These are phyloP conservation scores for Irpex sp. DNA, from an alignment of 1,284 basidiomycete genomes.

Conservation along the genomic window DNA sequence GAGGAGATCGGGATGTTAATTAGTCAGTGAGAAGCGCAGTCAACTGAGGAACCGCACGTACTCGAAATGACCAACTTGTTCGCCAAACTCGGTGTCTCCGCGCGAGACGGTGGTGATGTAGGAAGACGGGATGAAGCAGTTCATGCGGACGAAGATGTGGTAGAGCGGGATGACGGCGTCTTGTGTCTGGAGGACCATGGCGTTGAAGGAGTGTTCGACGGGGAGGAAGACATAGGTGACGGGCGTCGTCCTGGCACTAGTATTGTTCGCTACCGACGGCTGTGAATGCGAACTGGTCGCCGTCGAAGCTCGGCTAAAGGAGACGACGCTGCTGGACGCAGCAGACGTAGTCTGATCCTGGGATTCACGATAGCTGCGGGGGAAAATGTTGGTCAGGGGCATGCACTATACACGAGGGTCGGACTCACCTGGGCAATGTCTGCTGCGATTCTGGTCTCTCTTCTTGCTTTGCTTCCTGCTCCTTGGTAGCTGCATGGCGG, in stretches of 20 bases:
- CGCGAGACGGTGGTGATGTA: constrained; percentile 35
- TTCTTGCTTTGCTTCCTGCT: not conserved
- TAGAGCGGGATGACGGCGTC: constrained; percentile 30
- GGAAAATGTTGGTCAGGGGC: constrained; percentile 34
- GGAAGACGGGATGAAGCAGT: constrained; percentile 37
- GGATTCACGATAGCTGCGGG: constrained; percentile 15
- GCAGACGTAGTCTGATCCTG: not conserved
- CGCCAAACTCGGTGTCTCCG: constrained; percentile 28
- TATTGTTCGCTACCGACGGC: no score
- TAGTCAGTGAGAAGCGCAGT: no score
- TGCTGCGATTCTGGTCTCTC: not conserved
- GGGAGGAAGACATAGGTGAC: constrained; percentile 29
- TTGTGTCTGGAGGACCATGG: constrained; percentile 25
- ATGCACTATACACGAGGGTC: constrained; percentile 15
- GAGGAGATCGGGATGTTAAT: no score
- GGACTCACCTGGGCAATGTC: constrained; percentile 9
- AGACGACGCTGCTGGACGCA: not conserved
- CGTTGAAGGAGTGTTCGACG: constrained; percentile 25
- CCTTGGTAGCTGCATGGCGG: not conserved
- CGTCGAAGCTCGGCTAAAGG: not conserved
- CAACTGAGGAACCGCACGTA: constrained; percentile 17
- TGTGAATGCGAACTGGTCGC: no score
- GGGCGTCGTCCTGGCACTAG: constrained; percentile 1
- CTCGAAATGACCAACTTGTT: constrained; percentile 38
- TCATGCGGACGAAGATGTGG: constrained; percentile 33